Evolutionary conservation across 1,284 basidiomycete genomes (phyloP).

Genomic region (Ustilago bromivora): DNA sequence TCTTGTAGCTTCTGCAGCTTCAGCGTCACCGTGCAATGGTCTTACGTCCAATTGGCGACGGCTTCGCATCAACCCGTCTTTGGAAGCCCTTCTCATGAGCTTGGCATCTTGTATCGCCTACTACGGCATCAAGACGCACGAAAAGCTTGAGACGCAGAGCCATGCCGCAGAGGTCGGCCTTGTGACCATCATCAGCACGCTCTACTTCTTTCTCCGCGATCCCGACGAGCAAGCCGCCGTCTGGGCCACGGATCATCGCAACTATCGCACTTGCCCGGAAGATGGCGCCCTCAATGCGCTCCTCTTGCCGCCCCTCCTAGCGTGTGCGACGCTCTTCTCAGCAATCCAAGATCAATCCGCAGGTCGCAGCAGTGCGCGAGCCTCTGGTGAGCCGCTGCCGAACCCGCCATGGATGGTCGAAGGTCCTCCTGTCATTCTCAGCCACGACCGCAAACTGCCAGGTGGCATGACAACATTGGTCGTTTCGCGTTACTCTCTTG

Average conservation of each 20-base stretch:
- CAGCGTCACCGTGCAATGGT: background rate
- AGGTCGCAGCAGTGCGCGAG: slow-evolving; percentile 43
- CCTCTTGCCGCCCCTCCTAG: slow-evolving; percentile 55
- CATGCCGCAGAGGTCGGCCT: slow-evolving; percentile 52
- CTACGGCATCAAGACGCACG: slow-evolving; percentile 38
- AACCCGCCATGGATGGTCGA: slow-evolving; percentile 55
- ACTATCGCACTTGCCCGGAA: slow-evolving; percentile 55
- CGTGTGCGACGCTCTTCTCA: slow-evolving; percentile 51
- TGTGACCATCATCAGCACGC: slow-evolving; percentile 40
- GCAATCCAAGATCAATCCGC: slow-evolving; percentile 50
- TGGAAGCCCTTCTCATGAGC: slow-evolving; percentile 45
- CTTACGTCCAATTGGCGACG: slow-evolving; percentile 20
- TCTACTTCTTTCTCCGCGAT: slow-evolving; percentile 51
- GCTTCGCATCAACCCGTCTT: slow-evolving; percentile 35
- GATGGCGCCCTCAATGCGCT: slow-evolving; percentile 61
- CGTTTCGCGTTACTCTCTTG: slow-evolving; percentile 54
- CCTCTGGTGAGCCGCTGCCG: slow-evolving; percentile 47
- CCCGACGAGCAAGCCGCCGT: slow-evolving; percentile 52
- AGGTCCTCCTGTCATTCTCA: slow-evolving; percentile 51
- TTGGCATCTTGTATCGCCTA: slow-evolving; percentile 40
- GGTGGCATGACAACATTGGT: slow-evolving; percentile 47
- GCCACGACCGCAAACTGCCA: slow-evolving; percentile 32
- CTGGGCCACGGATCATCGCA: slow-evolving; percentile 62
- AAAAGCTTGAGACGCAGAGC: slow-evolving; percentile 34
- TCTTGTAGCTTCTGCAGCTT: background rate